Evolutionary conservation across 768 basidiomycete species (phyloP), one percentile per base, ranked within the genome.

Genomic region (Mycena filopes): DNA sequence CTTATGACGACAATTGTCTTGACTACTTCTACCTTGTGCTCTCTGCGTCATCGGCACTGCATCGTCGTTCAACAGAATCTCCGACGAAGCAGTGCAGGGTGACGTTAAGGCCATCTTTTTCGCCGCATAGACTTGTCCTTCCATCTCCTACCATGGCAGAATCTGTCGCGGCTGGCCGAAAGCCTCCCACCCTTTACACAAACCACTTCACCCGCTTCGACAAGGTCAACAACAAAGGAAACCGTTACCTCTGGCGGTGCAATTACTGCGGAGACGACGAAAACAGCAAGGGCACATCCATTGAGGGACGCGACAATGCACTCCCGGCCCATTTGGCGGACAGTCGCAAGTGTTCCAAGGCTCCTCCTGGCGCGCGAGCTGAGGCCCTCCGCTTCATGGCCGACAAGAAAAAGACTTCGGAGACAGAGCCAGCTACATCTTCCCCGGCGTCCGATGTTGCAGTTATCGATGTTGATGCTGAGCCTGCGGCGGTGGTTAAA

Each of bases 251-350:
- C 18, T 55, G 40, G 40, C 26, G 42, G 1, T 55, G 54, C 41
- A 55, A 55, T 5, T 43, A 55, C 18, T 55, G 54, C 28, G 38
- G 40, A 4, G 54, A 55, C n/a, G 54, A 42, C 8, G 23, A 21
- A 55, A 23, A 29, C 4, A 55, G 54, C 40, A 5, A 3, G 25
- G 54, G 54, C 6, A 25, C 25, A 2, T 4, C 25, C 8, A 23
- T 55, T 15, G 54, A 55, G 36, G 54, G 54, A 16, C 21, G 54
- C 9, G 54, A 55, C 18, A 55, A 55, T 41, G 4, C 15, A 4
- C 41, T 55, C 20, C 40, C 41, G 9, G 1, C 13, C 2, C 54
- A 55, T 43, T 13, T 55, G n/a, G 13, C 11, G 5, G 54, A 55
- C 18, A 21, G 20, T 23, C 21, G 54, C 15, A 43, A 26, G 28